phyloP scores from a whole-genome alignment of 2,329 filamentous ascomycete species.

The Simplicillium sp. region DNA sequence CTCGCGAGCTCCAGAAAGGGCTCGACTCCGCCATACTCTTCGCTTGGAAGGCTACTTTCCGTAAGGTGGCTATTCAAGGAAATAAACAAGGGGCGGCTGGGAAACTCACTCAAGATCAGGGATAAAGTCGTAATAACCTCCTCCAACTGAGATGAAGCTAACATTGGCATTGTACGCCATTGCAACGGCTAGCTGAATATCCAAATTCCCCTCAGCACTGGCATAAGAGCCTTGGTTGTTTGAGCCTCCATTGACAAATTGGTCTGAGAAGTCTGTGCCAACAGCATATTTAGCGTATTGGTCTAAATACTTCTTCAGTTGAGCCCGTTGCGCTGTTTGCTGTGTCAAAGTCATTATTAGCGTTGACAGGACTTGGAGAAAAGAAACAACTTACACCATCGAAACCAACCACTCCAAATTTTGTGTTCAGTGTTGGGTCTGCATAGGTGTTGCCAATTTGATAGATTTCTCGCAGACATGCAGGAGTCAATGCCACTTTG shows the following conservation, averaged over 20 bases:
- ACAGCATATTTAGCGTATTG: constrained; percentile 40
- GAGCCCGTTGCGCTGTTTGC: constrained; percentile 41
- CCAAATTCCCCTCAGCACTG: constrained; percentile 26
- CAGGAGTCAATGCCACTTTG: constrained; percentile 29
- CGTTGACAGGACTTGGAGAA: not conserved
- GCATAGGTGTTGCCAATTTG: constrained; percentile 35
- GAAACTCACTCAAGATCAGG: constrained; percentile 23
- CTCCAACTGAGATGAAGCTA: constrained; percentile 20
- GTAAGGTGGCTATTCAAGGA: not conserved
- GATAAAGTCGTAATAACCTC: constrained; percentile 17
- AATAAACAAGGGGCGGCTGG: not conserved
- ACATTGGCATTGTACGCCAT: constrained; percentile 24
- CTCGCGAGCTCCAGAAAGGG: constrained; percentile 56
- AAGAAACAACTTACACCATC: constrained; percentile 18
- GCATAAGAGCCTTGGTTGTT: constrained; percentile 32
- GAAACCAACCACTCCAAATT: constrained; percentile 50
- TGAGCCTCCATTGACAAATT: constrained; percentile 46
- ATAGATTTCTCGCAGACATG: constrained; percentile 35
- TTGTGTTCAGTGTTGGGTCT: constrained; percentile 49
- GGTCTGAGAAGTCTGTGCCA: constrained; percentile 46
- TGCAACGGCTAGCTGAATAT: constrained; percentile 24
- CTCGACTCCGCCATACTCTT: constrained; percentile 36
- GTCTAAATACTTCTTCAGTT: constrained; percentile 47
- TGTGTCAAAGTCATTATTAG: constrained; percentile 12
- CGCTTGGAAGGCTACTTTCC: constrained; percentile 1